Evolutionary conservation across 2,329 filamentous ascomycete species (phyloP).

Genomic region (Exophiala xenobiotica): DNA sequence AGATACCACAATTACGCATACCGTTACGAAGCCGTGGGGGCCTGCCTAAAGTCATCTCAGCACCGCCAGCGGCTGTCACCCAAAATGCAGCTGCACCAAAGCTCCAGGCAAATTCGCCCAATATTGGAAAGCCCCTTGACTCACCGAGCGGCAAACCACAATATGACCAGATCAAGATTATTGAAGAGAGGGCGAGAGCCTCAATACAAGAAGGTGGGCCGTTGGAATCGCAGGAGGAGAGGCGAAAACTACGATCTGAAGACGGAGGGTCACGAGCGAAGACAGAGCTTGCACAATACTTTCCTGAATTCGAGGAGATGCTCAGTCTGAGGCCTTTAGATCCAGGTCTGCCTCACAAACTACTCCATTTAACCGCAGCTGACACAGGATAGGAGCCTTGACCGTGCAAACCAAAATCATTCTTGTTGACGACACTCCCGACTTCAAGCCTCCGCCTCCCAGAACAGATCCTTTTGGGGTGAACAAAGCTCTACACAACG

Average conservation of each 20-base stretch:
- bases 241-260: conserved; percentile 79
- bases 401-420: conserved; percentile 71
- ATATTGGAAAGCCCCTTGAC: conserved; percentile 16
- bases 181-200: conserved; percentile 30
- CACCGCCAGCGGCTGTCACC: conserved; percentile 14
- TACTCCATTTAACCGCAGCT: conserved; percentile 16
- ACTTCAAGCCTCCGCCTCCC: conserved; percentile 20
- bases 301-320: conserved; percentile 90
- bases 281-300: conserved; percentile 87
- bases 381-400: conserved; percentile 62
- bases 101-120: conserved; percentile 10
- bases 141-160: conserved; percentile 28
- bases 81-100: conserved; percentile 8
- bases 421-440: conserved; percentile 59
- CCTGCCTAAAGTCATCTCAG: conserved; percentile 8
- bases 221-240: conserved; percentile 49
- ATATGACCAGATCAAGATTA: conserved; percentile 31
- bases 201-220: conserved; percentile 17
- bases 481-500: conserved; percentile 41
- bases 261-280: conserved; percentile 79
- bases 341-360: conserved; percentile 57
- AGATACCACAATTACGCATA: conserved; percentile 27
- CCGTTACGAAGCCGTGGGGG: conserved; percentile 29
- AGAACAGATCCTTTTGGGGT: conserved; percentile 32
- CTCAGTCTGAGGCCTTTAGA: conserved; percentile 82